Conservation (phyloP, 169 alveolate genomes). For the Plasmodium malariae region DNA sequence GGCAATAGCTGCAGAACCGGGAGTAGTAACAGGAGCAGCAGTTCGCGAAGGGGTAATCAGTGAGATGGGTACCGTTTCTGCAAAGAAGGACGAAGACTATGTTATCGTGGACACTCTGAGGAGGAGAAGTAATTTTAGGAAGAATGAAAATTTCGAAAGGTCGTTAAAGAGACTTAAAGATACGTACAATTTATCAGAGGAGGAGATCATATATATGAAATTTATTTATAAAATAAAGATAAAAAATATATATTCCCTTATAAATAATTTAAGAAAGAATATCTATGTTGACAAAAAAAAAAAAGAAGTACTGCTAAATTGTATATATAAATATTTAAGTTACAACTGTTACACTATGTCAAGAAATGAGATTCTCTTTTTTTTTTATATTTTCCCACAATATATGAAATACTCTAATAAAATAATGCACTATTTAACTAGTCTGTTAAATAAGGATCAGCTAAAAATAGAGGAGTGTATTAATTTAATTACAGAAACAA, state of each 20-base stretch:
- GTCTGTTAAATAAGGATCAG: not conserved
- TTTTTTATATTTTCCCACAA: conserved; percentile 45
- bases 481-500: conserved; percentile 18
- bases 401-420: conserved; percentile 20
- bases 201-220: conserved; percentile 50
- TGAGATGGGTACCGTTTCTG: too few species aligned
- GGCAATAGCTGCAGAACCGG: not conserved
- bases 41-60: too few species aligned
- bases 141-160: conserved; percentile 5
- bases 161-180: conserved; percentile 2
- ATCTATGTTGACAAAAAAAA: conserved; percentile 16
- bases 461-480: conserved; percentile 4
- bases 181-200: conserved; percentile 34
- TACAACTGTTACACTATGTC: conserved; percentile 22
- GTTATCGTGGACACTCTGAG: too few species aligned
- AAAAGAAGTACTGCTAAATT: conserved; percentile 13
- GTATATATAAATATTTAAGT: conserved; percentile 55
- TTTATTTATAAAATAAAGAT: conserved; percentile 44
- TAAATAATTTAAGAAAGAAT: conserved; percentile 53
- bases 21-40: too few species aligned
- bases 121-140: too few species aligned
- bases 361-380: conserved; percentile 22
- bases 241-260: conserved; percentile 27
- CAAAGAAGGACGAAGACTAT: too few species aligned
- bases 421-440: conserved; percentile 9